These are phyloP conservation scores for Oryza nivara DNA, from an alignment of 176 grass and related monocot species.

Conservation along the genomic window DNA sequence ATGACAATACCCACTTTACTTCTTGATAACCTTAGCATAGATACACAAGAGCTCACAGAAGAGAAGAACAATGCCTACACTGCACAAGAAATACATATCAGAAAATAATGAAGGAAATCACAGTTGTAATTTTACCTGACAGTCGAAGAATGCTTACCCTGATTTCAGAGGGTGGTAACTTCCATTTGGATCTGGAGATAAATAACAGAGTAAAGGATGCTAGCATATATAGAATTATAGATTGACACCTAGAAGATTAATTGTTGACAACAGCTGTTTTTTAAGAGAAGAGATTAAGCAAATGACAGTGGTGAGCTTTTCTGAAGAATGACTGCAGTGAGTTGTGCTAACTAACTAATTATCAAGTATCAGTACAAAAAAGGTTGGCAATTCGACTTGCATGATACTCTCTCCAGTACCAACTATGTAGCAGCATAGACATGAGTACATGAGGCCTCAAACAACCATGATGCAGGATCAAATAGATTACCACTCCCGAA, in stretches of 20 bases:
- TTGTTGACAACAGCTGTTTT: neutral
- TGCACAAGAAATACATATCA: slow-evolving; percentile 42
- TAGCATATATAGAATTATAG: neutral
- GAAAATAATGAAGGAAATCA: neutral
- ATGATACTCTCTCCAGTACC: neutral
- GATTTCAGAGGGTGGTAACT: slow-evolving; percentile 51
- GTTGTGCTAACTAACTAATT: neutral
- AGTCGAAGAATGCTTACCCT: slow-evolving; percentile 40
- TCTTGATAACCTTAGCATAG: slow-evolving; percentile 7
- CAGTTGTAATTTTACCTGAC: neutral
- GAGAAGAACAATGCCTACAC: slow-evolving; percentile 40
- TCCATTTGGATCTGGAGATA: slow-evolving; percentile 59
- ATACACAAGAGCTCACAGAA: slow-evolving; percentile 36
- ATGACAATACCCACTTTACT: neutral
- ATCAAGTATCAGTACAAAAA: too few species aligned
- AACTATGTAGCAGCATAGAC: too few species aligned
- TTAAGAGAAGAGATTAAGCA: too few species aligned
- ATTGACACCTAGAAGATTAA: neutral
- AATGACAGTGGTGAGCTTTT: too few species aligned
- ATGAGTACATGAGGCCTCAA: neutral
- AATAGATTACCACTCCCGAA: neutral
- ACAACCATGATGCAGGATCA: neutral
- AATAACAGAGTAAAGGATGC: neutral
- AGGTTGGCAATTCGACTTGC: too few species aligned
- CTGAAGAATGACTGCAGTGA: neutral